Percentiles rank a stretch among this genome's conserved stretches.
These are phyloP conservation scores for Fusarium albosuccineum DNA, from an alignment of 2,329 filamentous ascomycete genomes.

Conservation along the genomic window DNA sequence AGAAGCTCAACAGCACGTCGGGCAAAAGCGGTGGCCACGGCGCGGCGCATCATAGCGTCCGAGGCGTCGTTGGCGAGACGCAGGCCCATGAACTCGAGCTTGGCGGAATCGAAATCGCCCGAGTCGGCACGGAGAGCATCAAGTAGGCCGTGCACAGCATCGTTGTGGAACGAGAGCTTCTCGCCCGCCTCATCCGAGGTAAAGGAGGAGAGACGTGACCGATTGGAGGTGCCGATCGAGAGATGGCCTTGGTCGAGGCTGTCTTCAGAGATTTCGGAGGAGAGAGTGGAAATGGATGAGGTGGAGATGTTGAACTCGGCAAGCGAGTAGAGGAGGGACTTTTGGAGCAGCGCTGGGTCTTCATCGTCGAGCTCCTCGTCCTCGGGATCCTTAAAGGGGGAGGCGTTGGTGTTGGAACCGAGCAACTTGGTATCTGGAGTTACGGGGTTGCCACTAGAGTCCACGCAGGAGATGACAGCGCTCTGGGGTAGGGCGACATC, in stretches of 20 bases:
- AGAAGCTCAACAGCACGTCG: constrained; percentile 81
- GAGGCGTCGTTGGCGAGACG: constrained; percentile 92
- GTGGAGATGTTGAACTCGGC: constrained; percentile 65
- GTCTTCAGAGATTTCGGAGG: constrained; percentile 75
- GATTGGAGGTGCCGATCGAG: constrained; percentile 60
- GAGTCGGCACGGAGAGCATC: constrained; percentile 83
- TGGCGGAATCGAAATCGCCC: constrained; percentile 83
- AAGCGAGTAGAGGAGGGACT: constrained; percentile 67
- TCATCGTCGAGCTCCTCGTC: constrained; percentile 64
- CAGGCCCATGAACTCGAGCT: constrained; percentile 93
- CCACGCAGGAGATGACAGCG: constrained; percentile 53
- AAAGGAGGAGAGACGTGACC: constrained; percentile 77
- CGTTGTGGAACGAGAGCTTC: constrained; percentile 78
- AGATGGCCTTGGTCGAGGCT: constrained; percentile 75
- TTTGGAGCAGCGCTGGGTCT: constrained; percentile 66
- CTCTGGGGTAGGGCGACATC: constrained; percentile 60
- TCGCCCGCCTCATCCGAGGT: constrained; percentile 77
- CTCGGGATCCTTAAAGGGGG: constrained; percentile 60
- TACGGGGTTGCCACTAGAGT: constrained; percentile 53
- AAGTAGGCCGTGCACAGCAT: constrained; percentile 87
- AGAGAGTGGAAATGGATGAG: constrained; percentile 69
- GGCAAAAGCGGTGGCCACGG: constrained; percentile 87
- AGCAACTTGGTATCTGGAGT: constrained; percentile 61
- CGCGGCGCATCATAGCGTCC: constrained; percentile 87
- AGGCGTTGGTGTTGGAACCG: constrained; percentile 64